A percentile compares a stretch with the other conserved stretches of the same genome.
Conservation (phyloP, 495 filamentous ascomycete species). For the Talaromyces ruber region DNA sequence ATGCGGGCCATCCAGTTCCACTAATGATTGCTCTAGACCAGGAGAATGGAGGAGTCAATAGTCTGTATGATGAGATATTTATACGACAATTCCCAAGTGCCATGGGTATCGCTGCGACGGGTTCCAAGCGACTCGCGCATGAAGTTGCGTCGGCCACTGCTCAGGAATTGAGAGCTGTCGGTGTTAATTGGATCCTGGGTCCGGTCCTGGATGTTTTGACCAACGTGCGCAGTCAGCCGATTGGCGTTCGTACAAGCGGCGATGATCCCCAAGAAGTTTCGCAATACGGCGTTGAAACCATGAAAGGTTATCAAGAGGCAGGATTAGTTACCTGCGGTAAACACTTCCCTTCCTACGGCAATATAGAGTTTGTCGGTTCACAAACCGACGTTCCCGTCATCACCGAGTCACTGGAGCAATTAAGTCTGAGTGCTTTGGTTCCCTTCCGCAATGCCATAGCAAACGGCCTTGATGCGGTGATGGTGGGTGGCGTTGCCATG, state of each 20-base stretch:
- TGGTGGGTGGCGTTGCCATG: conserved; percentile 85
- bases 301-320: conserved; percentile 83
- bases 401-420: conserved; percentile 80
- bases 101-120: conserved; percentile 84
- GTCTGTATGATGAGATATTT: conserved; percentile 82
- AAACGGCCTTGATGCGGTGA: conserved; percentile 82
- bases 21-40: conserved; percentile 81
- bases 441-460: conserved; percentile 81
- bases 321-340: conserved; percentile 81
- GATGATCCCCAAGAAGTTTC: conserved; percentile 89
- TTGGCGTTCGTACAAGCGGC: conserved; percentile 74
- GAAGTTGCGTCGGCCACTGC: conserved; percentile 80
- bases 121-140: conserved; percentile 67
- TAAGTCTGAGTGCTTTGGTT: conserved; percentile 73
- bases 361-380: conserved; percentile 83
- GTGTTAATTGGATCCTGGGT: conserved; percentile 85
- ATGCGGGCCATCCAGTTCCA: conserved; percentile 79
- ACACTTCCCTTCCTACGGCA: conserved; percentile 88
- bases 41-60: conserved; percentile 93
- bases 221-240: conserved; percentile 76
- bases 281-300: conserved; percentile 74
- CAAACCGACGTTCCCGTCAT: conserved; percentile 84
- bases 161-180: conserved; percentile 75
- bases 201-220: conserved; percentile 86
- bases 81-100: conserved; percentile 86